Percentiles rank a stretch among this genome's conserved stretches.
Evolutionary conservation across 371 early-diverging fungal species (phyloP).

Genomic region (Rhizopus delemar): DNA sequence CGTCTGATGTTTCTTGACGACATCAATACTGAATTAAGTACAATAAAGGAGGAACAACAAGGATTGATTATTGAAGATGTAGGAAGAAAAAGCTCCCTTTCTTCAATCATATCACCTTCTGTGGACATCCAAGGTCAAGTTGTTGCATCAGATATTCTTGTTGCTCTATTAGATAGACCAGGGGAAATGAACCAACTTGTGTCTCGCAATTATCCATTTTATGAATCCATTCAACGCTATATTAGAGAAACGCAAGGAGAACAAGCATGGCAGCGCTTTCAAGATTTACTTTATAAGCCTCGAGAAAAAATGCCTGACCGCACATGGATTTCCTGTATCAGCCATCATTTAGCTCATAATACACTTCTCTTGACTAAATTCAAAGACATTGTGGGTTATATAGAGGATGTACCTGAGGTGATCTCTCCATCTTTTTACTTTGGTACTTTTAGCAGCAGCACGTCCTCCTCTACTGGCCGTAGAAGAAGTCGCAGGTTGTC

Average conservation of each 20-base stretch:
- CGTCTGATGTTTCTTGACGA: not conserved
- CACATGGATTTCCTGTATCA: slow-evolving; percentile 40
- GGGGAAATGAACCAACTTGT: slow-evolving; percentile 40
- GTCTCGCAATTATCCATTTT: slow-evolving; percentile 35
- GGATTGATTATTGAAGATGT: not conserved
- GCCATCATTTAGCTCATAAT: slow-evolving; percentile 36
- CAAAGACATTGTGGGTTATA: slow-evolving; percentile 45
- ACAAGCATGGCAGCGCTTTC: slow-evolving; percentile 39
- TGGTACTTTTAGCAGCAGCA: slow-evolving; percentile 12
- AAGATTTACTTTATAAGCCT: slow-evolving; percentile 35
- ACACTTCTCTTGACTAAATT: slow-evolving; percentile 50
- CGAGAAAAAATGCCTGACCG: slow-evolving; percentile 44
- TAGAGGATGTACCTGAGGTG: slow-evolving; percentile 19
- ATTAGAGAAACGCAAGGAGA: slow-evolving; percentile 44
- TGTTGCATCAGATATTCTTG: slow-evolving; percentile 38
- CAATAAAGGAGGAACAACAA: not conserved
- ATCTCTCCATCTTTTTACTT: slow-evolving; percentile 3
- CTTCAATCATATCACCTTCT: slow-evolving; percentile 8
- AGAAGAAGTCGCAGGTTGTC: slow-evolving; percentile 22
- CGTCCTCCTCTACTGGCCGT: slow-evolving; percentile 9
- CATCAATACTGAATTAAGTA: not conserved
- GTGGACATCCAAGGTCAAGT: slow-evolving; percentile 42
- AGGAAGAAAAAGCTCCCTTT: slow-evolving; percentile 21
- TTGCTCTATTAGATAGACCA: slow-evolving; percentile 43
- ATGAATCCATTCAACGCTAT: slow-evolving; percentile 34